These are phyloP conservation scores for Lactifluus subvellereus DNA, from an alignment of 768 basidiomycete species.

Conservation along the genomic window DNA sequence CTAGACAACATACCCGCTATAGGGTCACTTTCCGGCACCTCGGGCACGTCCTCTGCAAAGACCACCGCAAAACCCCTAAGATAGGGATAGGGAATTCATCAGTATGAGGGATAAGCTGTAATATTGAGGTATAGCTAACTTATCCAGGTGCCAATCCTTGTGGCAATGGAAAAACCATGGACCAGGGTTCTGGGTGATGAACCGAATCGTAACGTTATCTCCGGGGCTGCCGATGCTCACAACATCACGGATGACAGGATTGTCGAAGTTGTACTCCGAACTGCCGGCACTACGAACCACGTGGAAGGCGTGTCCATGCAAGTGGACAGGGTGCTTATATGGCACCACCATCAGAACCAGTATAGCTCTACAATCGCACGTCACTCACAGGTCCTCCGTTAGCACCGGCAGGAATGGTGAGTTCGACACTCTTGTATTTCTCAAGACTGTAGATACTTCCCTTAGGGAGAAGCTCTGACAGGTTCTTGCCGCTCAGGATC, in stretches of 20 bases:
- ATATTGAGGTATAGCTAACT: not conserved
- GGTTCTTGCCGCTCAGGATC: constrained; percentile 27
- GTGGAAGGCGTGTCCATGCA: constrained; percentile 17
- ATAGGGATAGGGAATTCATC: not conserved
- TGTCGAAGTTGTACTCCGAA: constrained; percentile 24
- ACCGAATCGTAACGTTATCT: constrained; percentile 26
- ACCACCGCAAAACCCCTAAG: constrained; percentile 18
- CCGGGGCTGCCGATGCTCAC: constrained; percentile 25
- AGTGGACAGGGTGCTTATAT: constrained; percentile 7
- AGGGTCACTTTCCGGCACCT: not conserved
- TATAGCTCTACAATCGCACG: not conserved
- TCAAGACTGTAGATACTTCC: constrained; percentile 45
- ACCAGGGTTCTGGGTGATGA: constrained; percentile 30
- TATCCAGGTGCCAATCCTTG: constrained; percentile 28
- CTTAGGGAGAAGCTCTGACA: constrained; percentile 42
- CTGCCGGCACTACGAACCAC: constrained; percentile 20
- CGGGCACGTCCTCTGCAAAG: constrained; percentile 13
- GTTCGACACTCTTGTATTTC: constrained; percentile 42
- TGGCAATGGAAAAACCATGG: constrained; percentile 30
- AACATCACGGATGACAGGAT: constrained; percentile 44
- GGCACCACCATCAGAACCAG: not conserved
- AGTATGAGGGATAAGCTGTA: not conserved
- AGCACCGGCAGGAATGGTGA: constrained; percentile 26
- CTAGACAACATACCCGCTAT: not conserved
- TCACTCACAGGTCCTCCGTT: not conserved